Conservation (phyloP, 441 rosid genomes). For the Capsella rubella region DNA sequence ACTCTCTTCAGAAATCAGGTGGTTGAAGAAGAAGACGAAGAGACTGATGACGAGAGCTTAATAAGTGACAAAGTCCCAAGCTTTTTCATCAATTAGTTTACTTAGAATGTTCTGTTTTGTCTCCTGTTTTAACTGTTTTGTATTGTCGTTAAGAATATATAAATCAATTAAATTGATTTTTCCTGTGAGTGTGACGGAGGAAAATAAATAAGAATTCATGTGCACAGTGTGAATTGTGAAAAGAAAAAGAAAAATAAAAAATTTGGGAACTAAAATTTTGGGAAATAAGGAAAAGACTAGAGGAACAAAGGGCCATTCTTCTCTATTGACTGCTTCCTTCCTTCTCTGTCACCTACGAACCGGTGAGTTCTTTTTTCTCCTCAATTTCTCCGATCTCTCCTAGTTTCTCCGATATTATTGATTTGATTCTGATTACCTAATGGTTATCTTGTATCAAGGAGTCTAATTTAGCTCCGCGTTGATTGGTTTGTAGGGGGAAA, state of each 20-base stretch:
- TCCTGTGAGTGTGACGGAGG: slow-evolving; percentile 12
- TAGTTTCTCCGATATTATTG: neutral
- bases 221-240: slow-evolving; percentile 20
- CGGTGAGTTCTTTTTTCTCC: slow-evolving; percentile 31
- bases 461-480: slow-evolving; percentile 10
- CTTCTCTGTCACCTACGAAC: slow-evolving; percentile 31
- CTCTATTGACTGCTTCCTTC: slow-evolving; percentile 38
- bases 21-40: slow-evolving; percentile 58
- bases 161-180: slow-evolving; percentile 27
- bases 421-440: neutral
- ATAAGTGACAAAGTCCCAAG: slow-evolving; percentile 40
- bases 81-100: slow-evolving; percentile 37
- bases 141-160: neutral
- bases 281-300: slow-evolving; percentile 10
- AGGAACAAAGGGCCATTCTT: slow-evolving; percentile 25
- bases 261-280: neutral
- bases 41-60: slow-evolving; percentile 47
- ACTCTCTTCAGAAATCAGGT: slow-evolving; percentile 75
- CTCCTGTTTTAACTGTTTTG: neutral
- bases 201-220: slow-evolving; percentile 27
- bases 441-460: neutral
- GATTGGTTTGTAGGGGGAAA: slow-evolving; percentile 15
- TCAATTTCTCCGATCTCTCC: slow-evolving; percentile 34
- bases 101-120: slow-evolving; percentile 18
- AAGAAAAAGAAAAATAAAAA: neutral